Percentiles rank a stretch among this genome's conserved stretches.
Conservation (phyloP, 345 rosid genomes). For the Turritis glabra region DNA sequence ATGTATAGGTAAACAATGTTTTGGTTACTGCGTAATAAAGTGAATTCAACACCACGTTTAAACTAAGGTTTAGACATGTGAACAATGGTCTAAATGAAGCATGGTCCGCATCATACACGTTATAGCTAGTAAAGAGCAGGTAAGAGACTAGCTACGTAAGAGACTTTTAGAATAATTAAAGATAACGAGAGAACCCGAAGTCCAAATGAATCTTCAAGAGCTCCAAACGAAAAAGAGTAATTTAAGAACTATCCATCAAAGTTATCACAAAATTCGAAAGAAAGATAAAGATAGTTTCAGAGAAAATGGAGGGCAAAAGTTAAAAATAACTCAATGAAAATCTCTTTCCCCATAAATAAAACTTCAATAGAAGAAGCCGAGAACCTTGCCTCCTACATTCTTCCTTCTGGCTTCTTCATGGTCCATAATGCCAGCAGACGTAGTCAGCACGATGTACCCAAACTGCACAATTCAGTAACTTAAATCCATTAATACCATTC, state of each 20-base stretch:
- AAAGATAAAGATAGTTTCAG: neutral
- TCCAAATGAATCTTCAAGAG: slow-evolving; percentile 1
- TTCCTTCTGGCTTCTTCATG: slow-evolving; percentile 50
- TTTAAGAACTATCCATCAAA: slow-evolving; percentile 27
- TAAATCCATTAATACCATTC: neutral
- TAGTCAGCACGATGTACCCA: slow-evolving; percentile 45
- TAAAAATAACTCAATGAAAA: neutral
- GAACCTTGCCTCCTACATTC: slow-evolving; percentile 50
- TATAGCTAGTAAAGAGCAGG: neutral
- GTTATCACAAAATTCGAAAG: slow-evolving; percentile 32
- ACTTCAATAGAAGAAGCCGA: slow-evolving; percentile 47
- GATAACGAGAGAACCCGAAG: neutral
- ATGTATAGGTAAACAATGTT: neutral
- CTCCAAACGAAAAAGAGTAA: slow-evolving; percentile 5
- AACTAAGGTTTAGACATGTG: too few species aligned
- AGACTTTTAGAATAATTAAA: neutral
- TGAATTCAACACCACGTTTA: too few species aligned
- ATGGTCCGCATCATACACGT: too few species aligned
- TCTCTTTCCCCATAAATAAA: neutral
- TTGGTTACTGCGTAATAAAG: too few species aligned
- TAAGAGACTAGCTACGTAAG: too few species aligned
- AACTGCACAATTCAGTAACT: slow-evolving; percentile 25
- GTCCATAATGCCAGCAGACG: slow-evolving; percentile 48
- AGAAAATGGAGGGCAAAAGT: slow-evolving; percentile 5
- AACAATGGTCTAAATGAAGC: too few species aligned